Base-by-base conservation (phyloP, 1,284 basidiomycete species). In the Stereum hirsutum region DNA sequence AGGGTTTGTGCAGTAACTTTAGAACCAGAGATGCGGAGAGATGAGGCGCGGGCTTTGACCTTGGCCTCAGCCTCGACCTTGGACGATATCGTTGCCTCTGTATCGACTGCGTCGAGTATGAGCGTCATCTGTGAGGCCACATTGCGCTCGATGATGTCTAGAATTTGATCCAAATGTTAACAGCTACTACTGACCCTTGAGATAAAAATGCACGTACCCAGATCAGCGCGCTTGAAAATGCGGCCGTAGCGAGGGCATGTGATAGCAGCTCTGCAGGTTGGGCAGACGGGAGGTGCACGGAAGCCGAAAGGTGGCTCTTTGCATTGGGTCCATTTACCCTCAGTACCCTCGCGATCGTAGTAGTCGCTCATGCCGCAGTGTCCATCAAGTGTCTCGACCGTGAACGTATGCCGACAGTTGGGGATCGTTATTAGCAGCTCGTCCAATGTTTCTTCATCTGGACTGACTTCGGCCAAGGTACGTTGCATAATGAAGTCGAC, bases 321-420 rank as follows among this genome's bases (percentile, higher is more conserved):
- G 62, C 65, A 8, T 54, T 30, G 69, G 72, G 82, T 19, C 28
- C 56, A 1, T 64, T 68, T 10, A 60, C 28, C 28, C 12, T 31
- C 12, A 1, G 12, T 43, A 0, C 31, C 39, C 6, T 56, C 50
- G 2, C 48, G 43, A 53, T 51, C 50, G 54, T 87, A 88, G 52
- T 74, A 82, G 2, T 72, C 65, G 0, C 47, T 44, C 57, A 87
- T 68, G 4, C 60, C 54, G 46, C 74, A 75, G 39, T 69, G 61
- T 0, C 78, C 79, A 46, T 88, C 84, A 15, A 88, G 64, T 0
- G 80, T 80, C 54, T 83, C 81, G 5, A 84, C 74, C 0, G 83
- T 85, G 56, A 87, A 87, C 1, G 71, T 59, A 53, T 88, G 84
- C 0, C 71, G 51, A 52, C 84, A 88, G 14, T 62, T 64, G 15